Evolutionary conservation across 78 protist genomes (phyloP).

Genomic region (Cavenderia fasciculata): DNA sequence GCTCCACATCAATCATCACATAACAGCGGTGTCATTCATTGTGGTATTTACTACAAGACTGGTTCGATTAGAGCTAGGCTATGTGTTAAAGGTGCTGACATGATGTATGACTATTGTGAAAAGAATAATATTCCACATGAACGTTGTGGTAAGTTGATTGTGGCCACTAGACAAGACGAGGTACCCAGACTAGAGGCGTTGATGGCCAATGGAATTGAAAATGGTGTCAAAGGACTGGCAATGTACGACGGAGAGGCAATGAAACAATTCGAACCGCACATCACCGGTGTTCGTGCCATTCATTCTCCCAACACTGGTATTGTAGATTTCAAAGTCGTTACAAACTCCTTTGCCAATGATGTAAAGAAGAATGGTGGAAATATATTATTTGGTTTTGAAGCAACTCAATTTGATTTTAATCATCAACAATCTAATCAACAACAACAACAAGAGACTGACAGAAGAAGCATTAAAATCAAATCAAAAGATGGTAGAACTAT

Average conservation of each 20-base stretch:
- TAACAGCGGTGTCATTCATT: constrained; percentile 87
- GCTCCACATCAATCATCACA: constrained; percentile 77
- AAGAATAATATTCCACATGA: constrained; percentile 33
- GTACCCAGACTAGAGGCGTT: constrained; percentile 34
- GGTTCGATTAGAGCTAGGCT: constrained; percentile 64
- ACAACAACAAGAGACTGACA: background rate
- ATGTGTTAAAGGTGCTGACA: constrained; percentile 66
- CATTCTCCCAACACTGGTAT: constrained; percentile 85
- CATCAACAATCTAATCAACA: background rate
- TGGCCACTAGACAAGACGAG: constrained; percentile 60
- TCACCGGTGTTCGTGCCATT: constrained; percentile 67
- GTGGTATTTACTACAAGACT: constrained; percentile 83
- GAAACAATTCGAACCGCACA: constrained; percentile 43
- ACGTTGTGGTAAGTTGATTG: constrained; percentile 82
- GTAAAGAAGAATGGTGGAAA: constrained; percentile 15
- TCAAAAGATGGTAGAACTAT: background rate
- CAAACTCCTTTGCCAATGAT: constrained; percentile 15
- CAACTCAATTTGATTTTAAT: background rate
- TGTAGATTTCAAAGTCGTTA: constrained; percentile 36
- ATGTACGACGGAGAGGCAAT: constrained; percentile 37
- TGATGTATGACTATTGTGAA: constrained; percentile 59
- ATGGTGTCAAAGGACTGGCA: constrained; percentile 76
- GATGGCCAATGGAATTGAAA: constrained; percentile 52
- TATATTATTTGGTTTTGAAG: constrained; percentile 30
- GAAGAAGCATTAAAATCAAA: background rate